phyloP scores from a whole-genome alignment of 2,329 filamentous ascomycete species.

The Rachicladosporium sp. region DNA sequence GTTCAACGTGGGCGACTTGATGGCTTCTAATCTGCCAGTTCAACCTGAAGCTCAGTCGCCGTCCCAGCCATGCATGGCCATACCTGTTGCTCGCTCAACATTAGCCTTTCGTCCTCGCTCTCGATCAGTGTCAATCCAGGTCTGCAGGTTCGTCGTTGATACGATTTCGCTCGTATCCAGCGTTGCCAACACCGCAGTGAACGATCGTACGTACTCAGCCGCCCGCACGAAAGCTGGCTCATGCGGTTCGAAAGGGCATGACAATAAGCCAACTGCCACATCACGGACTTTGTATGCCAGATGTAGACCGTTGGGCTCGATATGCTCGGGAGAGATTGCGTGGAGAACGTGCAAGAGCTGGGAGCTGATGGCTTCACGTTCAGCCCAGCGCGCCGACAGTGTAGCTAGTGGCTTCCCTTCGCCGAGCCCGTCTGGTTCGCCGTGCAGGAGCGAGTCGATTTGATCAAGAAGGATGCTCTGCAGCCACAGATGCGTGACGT shows the following conservation, averaged over 20 bases:
- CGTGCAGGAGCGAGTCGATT: constrained; percentile 1
- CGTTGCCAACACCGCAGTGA: constrained; percentile 2
- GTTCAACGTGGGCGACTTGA: no score
- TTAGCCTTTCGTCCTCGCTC: not conserved
- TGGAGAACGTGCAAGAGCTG: constrained; percentile 4
- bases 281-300: constrained; percentile 4
- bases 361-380: constrained; percentile 1
- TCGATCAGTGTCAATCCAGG: constrained; percentile 5
- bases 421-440: not conserved
- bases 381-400: constrained; percentile 1
- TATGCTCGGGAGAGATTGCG: not conserved
- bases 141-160: constrained; percentile 5
- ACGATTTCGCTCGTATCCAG: constrained; percentile 4
- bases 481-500: constrained; percentile 4
- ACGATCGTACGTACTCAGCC: constrained; percentile 3
- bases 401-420: constrained; percentile 1
- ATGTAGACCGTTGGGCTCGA: constrained; percentile 4
- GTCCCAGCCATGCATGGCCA: no score
- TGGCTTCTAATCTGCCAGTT: no score
- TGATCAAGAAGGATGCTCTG: constrained; percentile 5
- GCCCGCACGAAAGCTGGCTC: constrained; percentile 3
- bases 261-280: constrained; percentile 4
- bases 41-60: no score
- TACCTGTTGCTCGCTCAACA: no score
- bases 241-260: constrained; percentile 2